Percentiles rank a stretch among this genome's conserved stretches.
Conservation (phyloP, 805 yeast genomes). For the Cyberlindnera euphorbiae region DNA sequence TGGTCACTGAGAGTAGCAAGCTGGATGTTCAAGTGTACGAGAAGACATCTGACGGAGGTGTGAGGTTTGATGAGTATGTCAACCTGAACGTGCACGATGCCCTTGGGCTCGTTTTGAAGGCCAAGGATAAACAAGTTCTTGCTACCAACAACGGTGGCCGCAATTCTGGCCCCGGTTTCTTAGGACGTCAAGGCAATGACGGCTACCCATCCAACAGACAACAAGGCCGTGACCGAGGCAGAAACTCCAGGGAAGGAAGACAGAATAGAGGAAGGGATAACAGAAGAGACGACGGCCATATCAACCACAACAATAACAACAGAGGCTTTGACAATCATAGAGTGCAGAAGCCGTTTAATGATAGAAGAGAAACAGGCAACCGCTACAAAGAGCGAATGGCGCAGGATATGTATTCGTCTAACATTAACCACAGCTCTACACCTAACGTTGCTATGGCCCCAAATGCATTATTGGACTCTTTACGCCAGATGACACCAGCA, state of each 20-base stretch:
- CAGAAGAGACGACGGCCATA: conserved; percentile 1
- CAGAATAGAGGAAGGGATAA: not conserved
- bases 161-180: too few relatives aligned
- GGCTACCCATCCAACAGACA: not conserved
- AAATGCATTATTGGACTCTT: conserved; percentile 3
- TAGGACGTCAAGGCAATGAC: not conserved
- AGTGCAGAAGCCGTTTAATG: not conserved
- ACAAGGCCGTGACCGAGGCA: not conserved
- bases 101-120: conserved; percentile 47
- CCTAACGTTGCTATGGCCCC: too few relatives aligned
- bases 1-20: conserved; percentile 48
- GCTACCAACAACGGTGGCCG: not conserved
- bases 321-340: conserved; percentile 6
- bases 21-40: conserved; percentile 75
- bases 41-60: conserved; percentile 61
- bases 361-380: conserved; percentile 1
- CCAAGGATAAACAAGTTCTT: conserved; percentile 26
- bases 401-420: conserved; percentile 7
- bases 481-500: conserved; percentile 4
- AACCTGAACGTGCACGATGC: conserved; percentile 65
- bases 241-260: not conserved
- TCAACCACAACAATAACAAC: conserved; percentile 15
- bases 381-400: conserved; percentile 2
- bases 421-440: too few relatives aligned
- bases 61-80: conserved; percentile 79